phyloP scores from a whole-genome alignment of 768 basidiomycete species.

The Floccularia luteovirens region DNA sequence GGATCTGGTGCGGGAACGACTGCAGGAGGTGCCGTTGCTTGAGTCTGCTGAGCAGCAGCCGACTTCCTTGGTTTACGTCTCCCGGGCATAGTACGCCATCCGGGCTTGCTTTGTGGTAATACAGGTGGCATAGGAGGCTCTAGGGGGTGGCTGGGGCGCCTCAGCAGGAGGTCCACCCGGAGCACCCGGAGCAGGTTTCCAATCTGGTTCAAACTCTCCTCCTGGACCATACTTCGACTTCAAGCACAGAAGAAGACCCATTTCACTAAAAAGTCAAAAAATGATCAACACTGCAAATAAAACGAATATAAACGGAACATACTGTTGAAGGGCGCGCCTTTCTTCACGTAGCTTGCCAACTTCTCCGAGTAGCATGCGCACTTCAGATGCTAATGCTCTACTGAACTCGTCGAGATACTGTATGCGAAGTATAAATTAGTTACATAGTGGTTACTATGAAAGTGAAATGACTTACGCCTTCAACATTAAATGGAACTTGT shows the following conservation, averaged over 20 bases:
- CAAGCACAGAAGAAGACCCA: conserved; percentile 63
- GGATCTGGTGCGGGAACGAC: conserved; percentile 21
- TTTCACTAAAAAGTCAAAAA: conserved; percentile 40
- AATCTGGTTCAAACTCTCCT: conserved; percentile 81
- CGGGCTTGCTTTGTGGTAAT: conserved; percentile 38
- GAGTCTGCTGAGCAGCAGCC: conserved; percentile 7
- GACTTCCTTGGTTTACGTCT: conserved; percentile 42
- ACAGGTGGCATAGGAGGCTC: conserved; percentile 18
- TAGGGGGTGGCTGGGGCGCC: conserved; percentile 28
- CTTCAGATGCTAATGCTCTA: conserved; percentile 75
- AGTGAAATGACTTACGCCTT: conserved; percentile 47
- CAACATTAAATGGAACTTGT: conserved; percentile 79
- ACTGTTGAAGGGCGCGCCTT: conserved; percentile 73
- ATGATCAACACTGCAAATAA: conserved; percentile 1
- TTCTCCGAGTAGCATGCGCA: conserved; percentile 75
- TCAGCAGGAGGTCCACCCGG: conserved; percentile 36
- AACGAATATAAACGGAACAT: conserved; percentile 26
- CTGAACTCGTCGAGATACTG: conserved; percentile 88
- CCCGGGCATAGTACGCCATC: conserved; percentile 50
- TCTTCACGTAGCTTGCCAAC: conserved; percentile 81
- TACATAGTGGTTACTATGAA: background rate
- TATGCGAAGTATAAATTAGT: conserved; percentile 4
- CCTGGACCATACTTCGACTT: conserved; percentile 78
- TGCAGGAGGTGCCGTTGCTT: conserved; percentile 13
- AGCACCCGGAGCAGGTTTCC: conserved; percentile 47